Conservation (phyloP, 129 eudicot species). For the Oenanthe sinensis region DNA sequence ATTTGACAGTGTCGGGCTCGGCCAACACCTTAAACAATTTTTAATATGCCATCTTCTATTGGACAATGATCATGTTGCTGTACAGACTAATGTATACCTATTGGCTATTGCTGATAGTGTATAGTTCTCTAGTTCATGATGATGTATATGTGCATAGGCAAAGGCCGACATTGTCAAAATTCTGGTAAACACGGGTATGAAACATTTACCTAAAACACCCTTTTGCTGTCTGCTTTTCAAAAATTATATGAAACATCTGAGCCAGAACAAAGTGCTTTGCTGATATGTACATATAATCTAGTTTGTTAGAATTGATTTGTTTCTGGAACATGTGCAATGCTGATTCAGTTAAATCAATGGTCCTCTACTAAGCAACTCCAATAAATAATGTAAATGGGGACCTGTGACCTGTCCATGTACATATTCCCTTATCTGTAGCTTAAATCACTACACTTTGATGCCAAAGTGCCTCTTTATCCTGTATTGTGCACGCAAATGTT, state of each 20-base stretch:
- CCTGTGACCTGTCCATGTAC: background rate
- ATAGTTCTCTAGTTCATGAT: background rate
- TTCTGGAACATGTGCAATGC: background rate
- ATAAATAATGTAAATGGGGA: background rate
- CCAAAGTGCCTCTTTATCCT: slow-evolving; percentile 4
- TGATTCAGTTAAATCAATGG: slow-evolving; percentile 4
- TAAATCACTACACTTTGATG: slow-evolving; percentile 3
- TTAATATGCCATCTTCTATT: background rate
- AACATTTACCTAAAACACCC: background rate
- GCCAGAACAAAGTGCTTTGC: background rate
- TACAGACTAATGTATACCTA: background rate
- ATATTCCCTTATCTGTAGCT: slow-evolving; percentile 6
- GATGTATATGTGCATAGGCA: background rate
- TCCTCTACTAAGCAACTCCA: background rate
- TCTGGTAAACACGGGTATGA: background rate
- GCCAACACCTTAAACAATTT: background rate
- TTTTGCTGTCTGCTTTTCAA: background rate
- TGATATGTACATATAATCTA: slow-evolving; percentile 3
- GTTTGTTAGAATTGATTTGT: background rate
- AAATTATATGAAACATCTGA: background rate
- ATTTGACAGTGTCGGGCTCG: background rate
- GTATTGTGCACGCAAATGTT: slow-evolving; percentile 2
- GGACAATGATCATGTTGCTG: background rate
- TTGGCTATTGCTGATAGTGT: background rate
- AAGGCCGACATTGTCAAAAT: background rate